Percentiles rank a stretch among this genome's conserved stretches.
These are phyloP conservation scores for Apiospora aurea DNA, from an alignment of 2,329 filamentous ascomycete species.

Conservation along the genomic window DNA sequence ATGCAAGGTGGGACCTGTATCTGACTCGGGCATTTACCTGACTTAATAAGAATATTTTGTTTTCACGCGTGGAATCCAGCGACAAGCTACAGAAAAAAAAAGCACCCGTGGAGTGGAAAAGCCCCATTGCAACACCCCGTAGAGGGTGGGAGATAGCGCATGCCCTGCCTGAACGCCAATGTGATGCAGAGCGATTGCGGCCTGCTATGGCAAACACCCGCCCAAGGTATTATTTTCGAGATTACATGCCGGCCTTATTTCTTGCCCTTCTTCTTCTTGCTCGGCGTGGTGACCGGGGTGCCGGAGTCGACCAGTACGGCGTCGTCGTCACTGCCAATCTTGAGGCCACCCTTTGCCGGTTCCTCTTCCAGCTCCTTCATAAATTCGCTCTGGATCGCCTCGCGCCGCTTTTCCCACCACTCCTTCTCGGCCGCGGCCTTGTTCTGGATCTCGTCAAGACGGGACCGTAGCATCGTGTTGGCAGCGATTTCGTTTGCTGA, in stretches of 20 bases:
- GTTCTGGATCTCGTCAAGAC: slow-evolving; percentile 77
- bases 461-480: slow-evolving; percentile 78
- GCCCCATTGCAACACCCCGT: background rate
- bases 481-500: slow-evolving; percentile 94
- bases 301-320: slow-evolving; percentile 76
- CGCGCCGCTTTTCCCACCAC: slow-evolving; percentile 90
- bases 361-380: slow-evolving; percentile 83
- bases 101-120: background rate
- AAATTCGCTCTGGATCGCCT: slow-evolving; percentile 76
- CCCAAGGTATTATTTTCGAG: background rate
- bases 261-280: slow-evolving; percentile 68
- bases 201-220: background rate
- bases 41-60: slow-evolving; percentile 20
- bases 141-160: background rate
- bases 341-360: slow-evolving; percentile 49
- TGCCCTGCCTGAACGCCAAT: slow-evolving; percentile 10
- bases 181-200: slow-evolving; percentile 4
- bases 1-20: slow-evolving; percentile 11
- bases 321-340: slow-evolving; percentile 70
- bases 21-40: slow-evolving; percentile 1
- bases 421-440: slow-evolving; percentile 78
- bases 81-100: background rate
- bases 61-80: background rate
- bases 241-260: slow-evolving; percentile 50
- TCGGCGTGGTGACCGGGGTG: slow-evolving; percentile 45